Conservation (phyloP, 164 flowering plant species). For the Annona squamosa region DNA sequence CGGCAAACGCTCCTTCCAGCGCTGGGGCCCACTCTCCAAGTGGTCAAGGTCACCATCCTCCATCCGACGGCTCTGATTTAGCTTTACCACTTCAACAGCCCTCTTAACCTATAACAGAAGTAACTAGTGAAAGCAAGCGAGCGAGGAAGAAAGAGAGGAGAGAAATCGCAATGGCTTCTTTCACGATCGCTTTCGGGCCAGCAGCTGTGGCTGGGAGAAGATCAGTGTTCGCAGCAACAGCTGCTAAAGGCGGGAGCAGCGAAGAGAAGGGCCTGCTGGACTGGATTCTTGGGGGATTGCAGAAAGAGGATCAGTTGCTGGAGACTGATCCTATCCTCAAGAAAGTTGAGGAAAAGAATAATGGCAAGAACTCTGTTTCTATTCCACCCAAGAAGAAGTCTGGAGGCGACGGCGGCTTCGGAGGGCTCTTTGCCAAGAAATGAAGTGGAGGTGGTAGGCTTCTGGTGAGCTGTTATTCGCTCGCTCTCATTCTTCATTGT, state of each 20-base stretch:
- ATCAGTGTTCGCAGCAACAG: constrained; percentile 2
- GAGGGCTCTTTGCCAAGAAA: constrained; percentile 82
- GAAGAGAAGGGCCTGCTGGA: constrained; percentile 68
- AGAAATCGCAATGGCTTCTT: not conserved
- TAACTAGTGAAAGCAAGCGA: not conserved
- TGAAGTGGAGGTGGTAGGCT: constrained; percentile 12
- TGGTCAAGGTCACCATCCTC: not conserved
- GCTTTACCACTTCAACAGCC: not conserved
- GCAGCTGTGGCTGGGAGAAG: not conserved
- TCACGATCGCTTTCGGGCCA: not conserved
- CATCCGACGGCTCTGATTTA: not conserved
- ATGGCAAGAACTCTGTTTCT: constrained; percentile 31
- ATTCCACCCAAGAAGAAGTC: constrained; percentile 61
- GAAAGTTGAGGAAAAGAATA: constrained; percentile 70
- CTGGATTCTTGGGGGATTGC: constrained; percentile 52
- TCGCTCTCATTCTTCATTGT: not conserved
- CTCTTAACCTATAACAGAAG: not conserved
- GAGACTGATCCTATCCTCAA: constrained; percentile 88
- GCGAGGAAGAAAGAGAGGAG: not conserved
- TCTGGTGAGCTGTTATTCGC: not conserved
- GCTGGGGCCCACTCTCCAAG: not conserved
- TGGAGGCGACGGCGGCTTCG: constrained; percentile 45
- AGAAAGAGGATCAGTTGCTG: constrained; percentile 64
- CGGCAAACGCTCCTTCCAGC: not conserved
- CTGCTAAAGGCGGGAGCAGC: constrained; percentile 16